phyloP scores from a whole-genome alignment of 2,329 filamentous ascomycete genomes.

The Diplodia intermedia region DNA sequence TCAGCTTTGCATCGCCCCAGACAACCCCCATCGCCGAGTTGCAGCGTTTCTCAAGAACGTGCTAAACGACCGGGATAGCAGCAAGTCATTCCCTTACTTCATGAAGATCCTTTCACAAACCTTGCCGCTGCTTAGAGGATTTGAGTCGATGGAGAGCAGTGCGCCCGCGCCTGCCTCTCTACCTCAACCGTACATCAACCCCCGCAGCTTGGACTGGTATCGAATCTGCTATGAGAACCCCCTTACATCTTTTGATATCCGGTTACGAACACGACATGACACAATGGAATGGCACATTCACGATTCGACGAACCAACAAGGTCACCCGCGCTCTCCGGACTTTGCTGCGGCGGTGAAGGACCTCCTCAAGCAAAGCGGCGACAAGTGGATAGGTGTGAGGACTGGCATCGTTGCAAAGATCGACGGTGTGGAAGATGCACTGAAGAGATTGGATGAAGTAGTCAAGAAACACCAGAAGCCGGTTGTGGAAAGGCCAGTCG shows the following conservation, averaged over 20 bases:
- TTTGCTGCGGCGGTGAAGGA: constrained; percentile 45
- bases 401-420: constrained; percentile 48
- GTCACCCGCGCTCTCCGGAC: constrained; percentile 38
- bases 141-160: constrained; percentile 24
- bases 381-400: constrained; percentile 49
- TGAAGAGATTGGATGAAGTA: constrained; percentile 48
- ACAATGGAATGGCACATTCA: constrained; percentile 48
- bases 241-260: constrained; percentile 49
- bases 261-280: constrained; percentile 44
- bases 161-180: constrained; percentile 16
- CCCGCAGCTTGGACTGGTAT: constrained; percentile 60
- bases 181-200: constrained; percentile 23
- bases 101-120: constrained; percentile 65
- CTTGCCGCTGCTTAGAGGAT: constrained; percentile 63
- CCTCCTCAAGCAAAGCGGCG: constrained; percentile 41
- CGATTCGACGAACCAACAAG: constrained; percentile 41
- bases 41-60: constrained; percentile 64
- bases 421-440: constrained; percentile 45
- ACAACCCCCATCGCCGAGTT: constrained; percentile 72
- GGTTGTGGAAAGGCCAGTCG: constrained; percentile 4
- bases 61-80: constrained; percentile 60
- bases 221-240: constrained; percentile 51
- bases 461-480: constrained; percentile 37
- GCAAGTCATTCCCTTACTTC: constrained; percentile 60
- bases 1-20: constrained; percentile 62